Conservation (phyloP, 2,329 filamentous ascomycete species). For the Ceratocystis lukuohia region DNA sequence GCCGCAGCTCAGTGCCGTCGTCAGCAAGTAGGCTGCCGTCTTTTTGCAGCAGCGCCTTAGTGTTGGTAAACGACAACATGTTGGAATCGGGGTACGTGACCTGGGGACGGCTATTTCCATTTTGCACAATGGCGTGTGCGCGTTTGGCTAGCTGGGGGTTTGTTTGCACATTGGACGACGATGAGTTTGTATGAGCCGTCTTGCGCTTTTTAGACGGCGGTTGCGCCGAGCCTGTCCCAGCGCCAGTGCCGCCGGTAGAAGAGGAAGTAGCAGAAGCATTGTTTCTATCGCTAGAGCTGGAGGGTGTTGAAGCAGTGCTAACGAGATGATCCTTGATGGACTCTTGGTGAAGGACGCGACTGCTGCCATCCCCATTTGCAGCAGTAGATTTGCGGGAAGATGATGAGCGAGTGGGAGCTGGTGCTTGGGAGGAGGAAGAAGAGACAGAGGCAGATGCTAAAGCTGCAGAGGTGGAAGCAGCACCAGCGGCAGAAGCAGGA, state of each 20-base stretch:
- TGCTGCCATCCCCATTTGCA: slow-evolving; percentile 27
- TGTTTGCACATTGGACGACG: slow-evolving; percentile 21
- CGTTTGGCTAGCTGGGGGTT: slow-evolving; percentile 14
- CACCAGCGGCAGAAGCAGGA: slow-evolving; percentile 26
- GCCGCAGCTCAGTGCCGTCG: slow-evolving; percentile 68
- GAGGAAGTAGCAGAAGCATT: slow-evolving; percentile 19
- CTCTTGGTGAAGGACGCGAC: slow-evolving; percentile 15
- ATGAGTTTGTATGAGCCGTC: slow-evolving; percentile 37
- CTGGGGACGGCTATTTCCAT: slow-evolving; percentile 5
- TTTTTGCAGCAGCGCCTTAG: slow-evolving; percentile 48
- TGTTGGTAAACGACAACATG: slow-evolving; percentile 75
- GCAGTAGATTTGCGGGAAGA: slow-evolving; percentile 32
- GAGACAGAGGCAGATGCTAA: slow-evolving; percentile 18
- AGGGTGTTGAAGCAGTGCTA: slow-evolving; percentile 11
- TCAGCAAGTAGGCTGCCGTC: slow-evolving; percentile 74
- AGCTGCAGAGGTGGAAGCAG: slow-evolving; percentile 27
- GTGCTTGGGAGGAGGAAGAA: slow-evolving; percentile 30
- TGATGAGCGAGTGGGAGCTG: slow-evolving; percentile 26
- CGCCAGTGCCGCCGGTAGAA: no score
- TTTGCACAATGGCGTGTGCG: slow-evolving; percentile 14
- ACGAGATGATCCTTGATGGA: slow-evolving; percentile 16
- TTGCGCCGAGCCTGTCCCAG: slow-evolving; percentile 23
- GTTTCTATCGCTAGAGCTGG: slow-evolving; percentile 21
- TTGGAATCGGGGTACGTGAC: slow-evolving; percentile 49
- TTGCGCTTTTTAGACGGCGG: slow-evolving; percentile 71